These are phyloP conservation scores for Coemansia sp. DNA, from an alignment of 192 early-diverging fungal genomes.

Conservation along the genomic window DNA sequence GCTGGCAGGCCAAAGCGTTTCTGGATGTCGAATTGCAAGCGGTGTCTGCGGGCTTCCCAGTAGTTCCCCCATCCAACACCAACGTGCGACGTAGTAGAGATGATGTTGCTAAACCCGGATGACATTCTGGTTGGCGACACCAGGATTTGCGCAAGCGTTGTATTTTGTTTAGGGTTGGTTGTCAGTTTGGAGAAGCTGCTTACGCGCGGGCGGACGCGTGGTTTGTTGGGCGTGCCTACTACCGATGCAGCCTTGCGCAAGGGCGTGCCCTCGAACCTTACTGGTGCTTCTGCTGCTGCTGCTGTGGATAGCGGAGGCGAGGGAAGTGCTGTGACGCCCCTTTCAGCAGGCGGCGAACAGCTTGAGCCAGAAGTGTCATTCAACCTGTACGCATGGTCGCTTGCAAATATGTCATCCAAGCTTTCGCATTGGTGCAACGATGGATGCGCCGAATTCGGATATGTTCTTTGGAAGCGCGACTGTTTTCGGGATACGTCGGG, in stretches of 20 bases:
- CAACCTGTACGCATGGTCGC: conserved; percentile 4
- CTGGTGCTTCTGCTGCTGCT: not conserved
- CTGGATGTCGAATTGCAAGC: conserved; percentile 38
- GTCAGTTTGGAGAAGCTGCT: conserved; percentile 40
- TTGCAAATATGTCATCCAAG: conserved; percentile 41
- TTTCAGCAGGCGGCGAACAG: too few species aligned
- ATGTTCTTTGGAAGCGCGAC: not conserved
- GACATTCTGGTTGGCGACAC: conserved; percentile 18
- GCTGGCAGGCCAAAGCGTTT: conserved; percentile 26
- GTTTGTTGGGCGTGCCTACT: conserved; percentile 20
- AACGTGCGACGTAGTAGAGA: conserved; percentile 37
- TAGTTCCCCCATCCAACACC: conserved; percentile 54
- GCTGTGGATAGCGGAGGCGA: conserved; percentile 29
- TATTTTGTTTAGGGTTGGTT: not conserved
- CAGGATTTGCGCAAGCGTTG: not conserved
- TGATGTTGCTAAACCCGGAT: conserved; percentile 22
- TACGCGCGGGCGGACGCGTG: conserved; percentile 16
- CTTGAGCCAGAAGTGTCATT: not conserved
- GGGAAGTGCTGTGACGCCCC: not conserved
- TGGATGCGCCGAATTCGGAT: not conserved
- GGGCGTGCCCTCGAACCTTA: not conserved
- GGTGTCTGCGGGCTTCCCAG: conserved; percentile 45
- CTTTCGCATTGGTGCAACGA: conserved; percentile 16
- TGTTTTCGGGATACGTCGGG: not conserved
- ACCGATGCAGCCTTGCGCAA: conserved; percentile 44